Evolutionary conservation across 2,329 filamentous ascomycete genomes (phyloP).

Genomic region (Monosporascus sp.): DNA sequence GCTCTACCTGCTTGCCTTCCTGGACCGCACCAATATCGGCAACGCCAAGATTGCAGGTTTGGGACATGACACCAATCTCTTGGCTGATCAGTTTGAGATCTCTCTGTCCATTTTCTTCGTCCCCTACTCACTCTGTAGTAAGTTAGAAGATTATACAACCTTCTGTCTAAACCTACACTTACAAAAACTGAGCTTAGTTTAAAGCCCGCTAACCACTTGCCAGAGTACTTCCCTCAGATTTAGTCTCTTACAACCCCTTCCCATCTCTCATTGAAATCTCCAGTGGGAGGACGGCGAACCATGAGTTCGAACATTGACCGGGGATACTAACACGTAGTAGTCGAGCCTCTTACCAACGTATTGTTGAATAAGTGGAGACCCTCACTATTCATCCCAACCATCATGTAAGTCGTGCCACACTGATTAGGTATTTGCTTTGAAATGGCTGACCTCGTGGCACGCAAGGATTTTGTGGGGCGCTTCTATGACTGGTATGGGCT

Average conservation of each 20-base stretch:
- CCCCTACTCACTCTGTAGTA: constrained; percentile 64
- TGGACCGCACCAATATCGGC: constrained; percentile 69
- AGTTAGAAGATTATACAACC: neutral
- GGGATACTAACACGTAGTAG: neutral
- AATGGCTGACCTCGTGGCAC: constrained; percentile 15
- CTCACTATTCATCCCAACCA: constrained; percentile 72
- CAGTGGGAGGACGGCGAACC: too few relatives aligned
- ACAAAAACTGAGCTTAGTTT: too few relatives aligned
- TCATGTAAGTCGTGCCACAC: constrained; percentile 57
- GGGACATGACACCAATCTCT: constrained; percentile 53
- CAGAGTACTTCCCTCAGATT: too few relatives aligned
- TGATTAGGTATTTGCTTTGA: constrained; percentile 1
- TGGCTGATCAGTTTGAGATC: constrained; percentile 63
- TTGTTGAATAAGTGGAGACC: constrained; percentile 72
- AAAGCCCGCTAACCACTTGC: too few relatives aligned
- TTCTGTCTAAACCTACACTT: too few relatives aligned
- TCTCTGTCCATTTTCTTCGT: constrained; percentile 81
- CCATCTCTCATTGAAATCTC: too few relatives aligned
- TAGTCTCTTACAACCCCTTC: too few relatives aligned
- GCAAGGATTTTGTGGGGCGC: constrained; percentile 58
- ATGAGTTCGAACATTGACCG: neutral
- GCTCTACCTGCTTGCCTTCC: constrained; percentile 69
- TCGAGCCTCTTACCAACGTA: constrained; percentile 74
- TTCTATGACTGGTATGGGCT: constrained; percentile 65
- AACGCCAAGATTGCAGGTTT: constrained; percentile 61